Evolutionary conservation across 2,329 filamentous ascomycete species (phyloP).

Genomic region (Cercospora canescens): DNA sequence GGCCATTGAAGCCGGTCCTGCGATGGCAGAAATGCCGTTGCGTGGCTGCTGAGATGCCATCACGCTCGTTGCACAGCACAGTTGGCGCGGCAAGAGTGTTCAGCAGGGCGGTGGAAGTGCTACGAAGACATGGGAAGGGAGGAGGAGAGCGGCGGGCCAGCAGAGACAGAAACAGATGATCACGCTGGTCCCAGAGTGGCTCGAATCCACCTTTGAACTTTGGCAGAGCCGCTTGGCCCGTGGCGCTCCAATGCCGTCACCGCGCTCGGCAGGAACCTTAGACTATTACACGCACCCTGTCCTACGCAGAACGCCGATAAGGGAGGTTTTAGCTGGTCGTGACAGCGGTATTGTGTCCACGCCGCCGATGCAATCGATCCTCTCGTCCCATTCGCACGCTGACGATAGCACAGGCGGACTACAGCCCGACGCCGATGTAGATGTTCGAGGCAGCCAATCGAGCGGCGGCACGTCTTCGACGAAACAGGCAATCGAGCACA

Average conservation of each 20-base stretch:
- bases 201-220: neutral
- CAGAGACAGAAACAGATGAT: neutral
- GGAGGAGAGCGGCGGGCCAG: neutral
- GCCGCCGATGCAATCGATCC: neutral
- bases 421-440: neutral
- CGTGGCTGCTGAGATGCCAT: slow-evolving; percentile 9
- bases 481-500: neutral
- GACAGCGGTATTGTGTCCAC: neutral
- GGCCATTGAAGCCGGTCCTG: slow-evolving; percentile 17
- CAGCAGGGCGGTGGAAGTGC: neutral
- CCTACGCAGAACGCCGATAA: neutral
- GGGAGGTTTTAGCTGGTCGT: neutral
- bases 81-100: neutral
- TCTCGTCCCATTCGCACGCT: neutral
- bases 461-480: neutral
- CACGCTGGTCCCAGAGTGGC: neutral
- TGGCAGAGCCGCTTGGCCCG: slow-evolving; percentile 3
- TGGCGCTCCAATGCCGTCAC: neutral
- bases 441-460: neutral
- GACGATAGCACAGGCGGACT: neutral
- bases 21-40: slow-evolving; percentile 5
- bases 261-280: neutral
- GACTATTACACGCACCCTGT: neutral
- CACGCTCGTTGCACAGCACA: neutral
- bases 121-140: slow-evolving; percentile 1